A percentile compares a stretch with the other conserved stretches of the same genome.
phyloP scores from a whole-genome alignment of 1,139 yeast species.

The Kurtzmaniella natalensis region DNA sequence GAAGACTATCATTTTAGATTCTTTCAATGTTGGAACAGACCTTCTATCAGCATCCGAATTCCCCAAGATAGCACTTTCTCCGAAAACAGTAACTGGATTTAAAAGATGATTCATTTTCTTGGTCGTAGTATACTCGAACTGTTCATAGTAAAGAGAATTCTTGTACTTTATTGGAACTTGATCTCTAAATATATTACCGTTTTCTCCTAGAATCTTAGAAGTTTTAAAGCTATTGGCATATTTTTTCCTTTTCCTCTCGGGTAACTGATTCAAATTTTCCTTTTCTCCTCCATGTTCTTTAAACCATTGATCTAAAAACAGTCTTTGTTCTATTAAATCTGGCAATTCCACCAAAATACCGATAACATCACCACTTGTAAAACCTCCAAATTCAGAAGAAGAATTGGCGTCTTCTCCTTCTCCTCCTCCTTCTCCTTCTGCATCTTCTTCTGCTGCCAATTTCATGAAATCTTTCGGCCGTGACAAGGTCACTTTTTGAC shows the following conservation, averaged over 20 bases:
- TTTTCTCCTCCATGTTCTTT: constrained; percentile 4
- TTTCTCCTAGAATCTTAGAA: constrained; percentile 13
- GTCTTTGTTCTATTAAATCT: constrained; percentile 35
- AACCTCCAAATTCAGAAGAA: constrained; percentile 36
- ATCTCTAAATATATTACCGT: constrained; percentile 57
- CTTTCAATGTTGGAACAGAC: constrained; percentile 43
- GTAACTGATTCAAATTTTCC: constrained; percentile 5
- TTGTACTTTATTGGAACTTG: constrained; percentile 86
- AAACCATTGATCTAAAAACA: constrained; percentile 20
- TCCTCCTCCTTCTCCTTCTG: constrained; percentile 13
- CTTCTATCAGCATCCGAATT: constrained; percentile 18
- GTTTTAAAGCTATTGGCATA: constrained; percentile 8
- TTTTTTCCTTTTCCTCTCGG: constrained; percentile 9
- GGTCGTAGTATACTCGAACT: constrained; percentile 76
- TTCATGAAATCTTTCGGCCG: constrained; percentile 55
- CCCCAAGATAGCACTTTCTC: constrained; percentile 52
- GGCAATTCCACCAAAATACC: constrained; percentile 82
- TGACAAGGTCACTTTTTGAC: constrained; percentile 73
- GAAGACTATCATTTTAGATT: constrained; percentile 60
- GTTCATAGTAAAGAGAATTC: constrained; percentile 76
- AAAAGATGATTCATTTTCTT: constrained; percentile 72
- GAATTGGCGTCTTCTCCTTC: no score
- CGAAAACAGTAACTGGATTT: constrained; percentile 68
- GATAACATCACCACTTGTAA: constrained; percentile 73
- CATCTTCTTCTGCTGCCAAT: constrained; percentile 11